phyloP scores from a whole-genome alignment of 2,329 filamentous ascomycete species.

The Neocucurbitaria cava region DNA sequence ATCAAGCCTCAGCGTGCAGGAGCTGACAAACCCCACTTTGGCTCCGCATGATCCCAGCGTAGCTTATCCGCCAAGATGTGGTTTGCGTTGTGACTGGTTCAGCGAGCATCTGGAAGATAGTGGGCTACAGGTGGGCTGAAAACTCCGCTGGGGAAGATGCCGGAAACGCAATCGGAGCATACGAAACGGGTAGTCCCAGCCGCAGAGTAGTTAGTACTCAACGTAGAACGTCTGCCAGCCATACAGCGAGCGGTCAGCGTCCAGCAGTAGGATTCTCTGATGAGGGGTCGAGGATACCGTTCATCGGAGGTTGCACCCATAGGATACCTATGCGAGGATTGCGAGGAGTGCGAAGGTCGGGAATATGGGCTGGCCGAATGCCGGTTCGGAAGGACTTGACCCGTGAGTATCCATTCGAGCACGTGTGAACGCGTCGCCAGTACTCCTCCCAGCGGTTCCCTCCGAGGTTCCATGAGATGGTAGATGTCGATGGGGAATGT shows the following conservation, averaged over 20 bases:
- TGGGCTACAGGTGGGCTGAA: slow-evolving; percentile 1
- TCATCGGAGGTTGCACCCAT: not conserved
- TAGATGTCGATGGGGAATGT: not conserved
- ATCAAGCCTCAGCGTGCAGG: slow-evolving; percentile 2
- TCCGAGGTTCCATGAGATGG: not conserved
- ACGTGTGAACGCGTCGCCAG: not conserved
- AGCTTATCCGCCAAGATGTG: slow-evolving; percentile 7
- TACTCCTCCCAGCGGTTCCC: not conserved
- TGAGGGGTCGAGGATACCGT: not conserved
- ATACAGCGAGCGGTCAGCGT: not conserved
- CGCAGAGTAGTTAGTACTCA: not conserved
- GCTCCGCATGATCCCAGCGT: slow-evolving; percentile 8
- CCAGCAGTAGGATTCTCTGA: not conserved
- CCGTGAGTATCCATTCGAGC: not conserved
- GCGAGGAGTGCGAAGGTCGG: not conserved
- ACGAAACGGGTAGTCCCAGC: slow-evolving; percentile 11
- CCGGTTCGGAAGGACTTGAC: not conserved
- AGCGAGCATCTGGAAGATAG: slow-evolving; percentile 7
- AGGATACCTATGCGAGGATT: not conserved
- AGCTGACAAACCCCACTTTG: slow-evolving; percentile 30
- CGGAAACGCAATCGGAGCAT: slow-evolving; percentile 4
- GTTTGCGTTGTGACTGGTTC: slow-evolving; percentile 8
- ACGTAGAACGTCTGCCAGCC: not conserved
- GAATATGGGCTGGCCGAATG: not conserved
- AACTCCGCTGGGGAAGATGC: slow-evolving; percentile 6